phyloP scores from a whole-genome alignment of 768 basidiomycete genomes.

The Mycena haematopus region DNA sequence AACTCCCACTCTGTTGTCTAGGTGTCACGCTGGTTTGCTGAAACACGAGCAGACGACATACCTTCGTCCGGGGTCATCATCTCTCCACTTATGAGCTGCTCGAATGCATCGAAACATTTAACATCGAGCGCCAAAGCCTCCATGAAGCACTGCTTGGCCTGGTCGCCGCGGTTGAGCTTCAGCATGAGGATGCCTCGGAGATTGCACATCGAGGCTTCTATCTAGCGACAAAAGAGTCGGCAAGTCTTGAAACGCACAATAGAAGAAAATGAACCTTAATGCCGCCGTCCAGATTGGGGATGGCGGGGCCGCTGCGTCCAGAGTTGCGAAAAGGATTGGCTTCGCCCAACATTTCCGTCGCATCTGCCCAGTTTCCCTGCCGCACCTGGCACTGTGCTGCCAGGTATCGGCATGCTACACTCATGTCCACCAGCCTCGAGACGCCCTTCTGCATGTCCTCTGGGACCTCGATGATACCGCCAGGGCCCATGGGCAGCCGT shows the following conservation, averaged over 20 bases:
- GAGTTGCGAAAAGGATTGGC: conserved; percentile 43
- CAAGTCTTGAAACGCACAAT: conserved; percentile 1
- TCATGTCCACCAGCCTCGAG: conserved; percentile 89
- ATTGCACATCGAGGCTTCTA: conserved; percentile 97
- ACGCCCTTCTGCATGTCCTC: conserved; percentile 68
- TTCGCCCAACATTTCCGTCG: conserved; percentile 31
- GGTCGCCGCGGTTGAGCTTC: conserved; percentile 87
- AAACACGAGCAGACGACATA: conserved; percentile 37
- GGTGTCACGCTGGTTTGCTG: not conserved
- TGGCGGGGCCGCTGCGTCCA: conserved; percentile 68
- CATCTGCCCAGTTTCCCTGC: conserved; percentile 18
- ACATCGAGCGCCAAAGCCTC: conserved; percentile 94
- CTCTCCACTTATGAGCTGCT: conserved; percentile 86
- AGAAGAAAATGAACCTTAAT: conserved; percentile 72
- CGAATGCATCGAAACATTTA: conserved; percentile 96
- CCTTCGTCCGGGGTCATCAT: conserved; percentile 98
- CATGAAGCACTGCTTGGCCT: conserved; percentile 95
- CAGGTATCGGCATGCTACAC: conserved; percentile 93
- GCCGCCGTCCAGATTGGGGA: conserved; percentile 88
- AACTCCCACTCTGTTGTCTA: conserved; percentile 88
- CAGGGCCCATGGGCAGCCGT: conserved; percentile 74
- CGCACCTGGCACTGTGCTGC: conserved; percentile 92
- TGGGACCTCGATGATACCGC: conserved; percentile 73
- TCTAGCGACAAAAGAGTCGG: conserved; percentile 49
- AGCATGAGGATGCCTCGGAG: conserved; percentile 93